Percentiles rank a stretch among this genome's conserved stretches.
Conservation (phyloP, 106 monocot genomes). For the Allium cepa region DNA sequence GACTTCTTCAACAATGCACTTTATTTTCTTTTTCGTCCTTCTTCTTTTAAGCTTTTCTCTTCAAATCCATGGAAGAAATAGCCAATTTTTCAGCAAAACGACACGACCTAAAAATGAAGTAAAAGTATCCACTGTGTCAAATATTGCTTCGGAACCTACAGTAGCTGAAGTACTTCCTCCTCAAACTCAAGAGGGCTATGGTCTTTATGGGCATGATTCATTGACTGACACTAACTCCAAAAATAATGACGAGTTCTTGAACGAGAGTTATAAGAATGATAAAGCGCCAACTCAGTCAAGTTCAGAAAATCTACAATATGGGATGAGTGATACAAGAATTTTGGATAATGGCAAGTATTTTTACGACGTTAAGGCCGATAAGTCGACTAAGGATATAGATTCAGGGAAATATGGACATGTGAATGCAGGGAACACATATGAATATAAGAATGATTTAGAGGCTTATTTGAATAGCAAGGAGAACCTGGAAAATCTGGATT, state of each 20-base stretch:
- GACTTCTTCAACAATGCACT: background rate
- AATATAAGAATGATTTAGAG: constrained; percentile 1
- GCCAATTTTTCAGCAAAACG: constrained; percentile 38
- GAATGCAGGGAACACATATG: background rate
- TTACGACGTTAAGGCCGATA: constrained; percentile 27
- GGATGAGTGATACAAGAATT: constrained; percentile 52
- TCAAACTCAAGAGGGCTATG: constrained; percentile 26
- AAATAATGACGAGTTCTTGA: background rate
- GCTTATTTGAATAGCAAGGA: constrained; percentile 9
- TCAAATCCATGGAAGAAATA: constrained; percentile 17
- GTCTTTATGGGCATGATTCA: constrained; percentile 30
- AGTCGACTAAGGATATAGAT: background rate
- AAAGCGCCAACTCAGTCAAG: background rate
- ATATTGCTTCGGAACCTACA: background rate
- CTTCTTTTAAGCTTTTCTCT: constrained; percentile 8
- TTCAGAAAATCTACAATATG: constrained; percentile 11
- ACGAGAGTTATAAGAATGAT: constrained; percentile 1
- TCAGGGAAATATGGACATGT: constrained; percentile 2
- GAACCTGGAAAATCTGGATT: background rate
- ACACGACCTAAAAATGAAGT: background rate
- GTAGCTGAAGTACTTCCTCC: background rate
- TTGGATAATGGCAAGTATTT: constrained; percentile 44
- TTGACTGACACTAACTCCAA: constrained; percentile 1
- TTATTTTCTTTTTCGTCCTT: constrained; percentile 9
- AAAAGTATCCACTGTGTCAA: background rate